phyloP scores from a whole-genome alignment of 495 filamentous ascomycete genomes.

The Umbilicaria muhlenbergii region DNA sequence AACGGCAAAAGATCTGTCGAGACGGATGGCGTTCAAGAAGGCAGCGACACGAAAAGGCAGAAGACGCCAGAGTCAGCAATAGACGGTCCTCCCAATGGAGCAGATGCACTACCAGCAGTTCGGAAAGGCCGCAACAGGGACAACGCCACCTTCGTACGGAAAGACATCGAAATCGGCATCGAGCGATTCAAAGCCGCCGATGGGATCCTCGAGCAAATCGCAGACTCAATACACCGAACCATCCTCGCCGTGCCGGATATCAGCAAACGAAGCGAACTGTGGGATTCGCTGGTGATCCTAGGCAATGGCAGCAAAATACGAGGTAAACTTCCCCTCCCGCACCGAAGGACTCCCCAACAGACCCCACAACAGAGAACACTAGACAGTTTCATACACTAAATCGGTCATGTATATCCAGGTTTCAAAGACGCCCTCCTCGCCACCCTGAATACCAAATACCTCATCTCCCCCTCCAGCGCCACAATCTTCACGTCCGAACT shows the following conservation, averaged over 20 bases:
- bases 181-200: conserved; percentile 77
- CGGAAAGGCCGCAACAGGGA: conserved; percentile 27
- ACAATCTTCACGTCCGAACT: conserved; percentile 97
- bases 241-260: conserved; percentile 66
- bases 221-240: conserved; percentile 64
- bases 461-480: conserved; percentile 75
- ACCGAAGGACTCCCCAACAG: neutral
- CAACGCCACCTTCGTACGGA: conserved; percentile 28
- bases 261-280: conserved; percentile 65
- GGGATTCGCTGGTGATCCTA: conserved; percentile 78
- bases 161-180: conserved; percentile 71
- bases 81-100: conserved; percentile 8
- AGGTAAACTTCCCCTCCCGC: conserved; percentile 28
- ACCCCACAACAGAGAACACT: too few relatives aligned
- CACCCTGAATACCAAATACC: conserved; percentile 63
- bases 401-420: too few relatives aligned
- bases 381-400: too few relatives aligned
- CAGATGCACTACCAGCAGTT: conserved; percentile 12
- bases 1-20: conserved; percentile 18
- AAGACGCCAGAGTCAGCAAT: conserved; percentile 20
- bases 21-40: conserved; percentile 22
- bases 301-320: conserved; percentile 75
- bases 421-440: conserved; percentile 78
- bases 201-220: conserved; percentile 61
- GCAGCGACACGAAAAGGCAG: conserved; percentile 24